Evolutionary conservation across 208 protist species (phyloP).

Genomic region (Crithidia acanthocephali): DNA sequence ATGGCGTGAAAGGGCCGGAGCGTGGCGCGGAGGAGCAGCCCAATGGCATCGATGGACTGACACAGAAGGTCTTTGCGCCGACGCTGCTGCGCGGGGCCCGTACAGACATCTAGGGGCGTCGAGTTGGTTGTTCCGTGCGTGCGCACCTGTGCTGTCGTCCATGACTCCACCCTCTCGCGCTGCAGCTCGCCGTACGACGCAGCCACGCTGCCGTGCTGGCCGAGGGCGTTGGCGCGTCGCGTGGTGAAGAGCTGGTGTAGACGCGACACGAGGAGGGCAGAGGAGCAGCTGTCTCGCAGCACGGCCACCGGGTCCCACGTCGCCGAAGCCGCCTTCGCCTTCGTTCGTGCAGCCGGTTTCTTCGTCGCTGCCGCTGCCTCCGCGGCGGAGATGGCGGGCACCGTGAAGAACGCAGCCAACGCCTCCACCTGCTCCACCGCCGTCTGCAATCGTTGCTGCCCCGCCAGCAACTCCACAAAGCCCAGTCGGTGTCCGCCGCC

Average conservation of each 20-base stretch:
- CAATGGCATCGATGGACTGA: constrained; percentile 55
- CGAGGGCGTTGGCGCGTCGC: constrained; percentile 41
- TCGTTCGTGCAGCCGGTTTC: background rate
- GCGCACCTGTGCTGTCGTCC: background rate
- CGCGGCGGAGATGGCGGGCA: constrained; percentile 21
- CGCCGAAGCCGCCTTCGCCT: background rate
- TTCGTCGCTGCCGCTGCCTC: background rate
- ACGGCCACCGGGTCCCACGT: constrained; percentile 30
- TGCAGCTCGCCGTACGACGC: constrained; percentile 20
- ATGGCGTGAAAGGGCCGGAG: constrained; percentile 66
- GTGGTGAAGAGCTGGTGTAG: constrained; percentile 49
- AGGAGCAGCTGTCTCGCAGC: constrained; percentile 42
- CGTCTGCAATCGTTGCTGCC: constrained; percentile 48
- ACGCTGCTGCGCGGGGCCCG: background rate
- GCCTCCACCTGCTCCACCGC: constrained; percentile 47
- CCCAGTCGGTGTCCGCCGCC: constrained; percentile 55
- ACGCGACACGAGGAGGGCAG: constrained; percentile 63
- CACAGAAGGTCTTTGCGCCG: constrained; percentile 34
- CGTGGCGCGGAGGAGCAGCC: constrained; percentile 51
- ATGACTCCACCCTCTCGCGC: constrained; percentile 12
- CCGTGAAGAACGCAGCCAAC: constrained; percentile 61
- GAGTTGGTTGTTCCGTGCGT: background rate
- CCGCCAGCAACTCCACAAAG: constrained; percentile 61
- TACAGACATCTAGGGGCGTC: background rate
- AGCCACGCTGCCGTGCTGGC: constrained; percentile 23